phyloP scores from a whole-genome alignment of 148 eudicot species.

The Polygonum aviculare region DNA sequence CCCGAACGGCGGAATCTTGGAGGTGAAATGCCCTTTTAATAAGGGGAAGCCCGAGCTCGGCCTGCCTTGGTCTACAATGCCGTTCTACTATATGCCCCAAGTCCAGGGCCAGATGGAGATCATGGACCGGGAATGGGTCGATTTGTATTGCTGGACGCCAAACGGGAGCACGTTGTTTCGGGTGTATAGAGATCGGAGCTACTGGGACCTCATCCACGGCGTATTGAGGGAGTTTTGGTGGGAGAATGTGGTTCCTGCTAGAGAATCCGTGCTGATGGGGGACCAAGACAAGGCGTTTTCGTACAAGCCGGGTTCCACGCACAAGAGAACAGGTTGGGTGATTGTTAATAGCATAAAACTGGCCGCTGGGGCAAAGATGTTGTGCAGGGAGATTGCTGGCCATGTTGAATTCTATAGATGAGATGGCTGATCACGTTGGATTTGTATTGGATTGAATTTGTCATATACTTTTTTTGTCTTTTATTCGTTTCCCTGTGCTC shows the following conservation, averaged over 20 bases:
- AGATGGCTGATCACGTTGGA: not conserved
- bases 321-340: conserved; percentile 52
- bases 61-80: conserved; percentile 75
- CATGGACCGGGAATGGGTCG: conserved; percentile 60
- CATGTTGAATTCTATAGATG: conserved; percentile 57
- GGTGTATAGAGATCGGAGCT: conserved; percentile 52
- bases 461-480: not conserved
- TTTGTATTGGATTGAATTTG: not conserved
- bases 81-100: conserved; percentile 96
- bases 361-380: conserved; percentile 61
- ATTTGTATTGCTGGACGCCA: conserved; percentile 90
- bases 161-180: conserved; percentile 76
- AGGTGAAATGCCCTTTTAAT: conserved; percentile 82
- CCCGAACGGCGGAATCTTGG: conserved; percentile 67
- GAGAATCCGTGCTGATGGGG: conserved; percentile 48
- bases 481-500: not conserved
- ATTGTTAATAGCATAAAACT: conserved; percentile 51
- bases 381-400: conserved; percentile 87
- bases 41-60: conserved; percentile 69
- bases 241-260: conserved; percentile 81
- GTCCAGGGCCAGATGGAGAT: conserved; percentile 97
- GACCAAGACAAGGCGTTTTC: conserved; percentile 48
- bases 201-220: conserved; percentile 73
- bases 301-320: conserved; percentile 57
- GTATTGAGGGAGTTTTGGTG: conserved; percentile 86